Base-by-base conservation (phyloP, 805 yeast genomes). In the Cyberlindnera bimundalis region DNA sequence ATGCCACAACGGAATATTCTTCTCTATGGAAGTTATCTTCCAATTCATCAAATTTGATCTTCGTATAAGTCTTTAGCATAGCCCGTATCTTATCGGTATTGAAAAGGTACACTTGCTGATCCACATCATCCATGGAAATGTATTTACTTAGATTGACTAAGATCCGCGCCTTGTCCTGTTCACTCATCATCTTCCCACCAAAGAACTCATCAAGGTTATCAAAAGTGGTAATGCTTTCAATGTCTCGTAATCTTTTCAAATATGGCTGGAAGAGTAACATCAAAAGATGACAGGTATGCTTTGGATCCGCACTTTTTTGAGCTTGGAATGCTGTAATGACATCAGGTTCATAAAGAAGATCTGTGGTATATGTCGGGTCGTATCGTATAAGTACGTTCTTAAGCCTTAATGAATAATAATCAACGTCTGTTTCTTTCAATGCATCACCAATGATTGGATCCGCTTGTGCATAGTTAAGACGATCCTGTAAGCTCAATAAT, bases 111-210 rank as follows among this genome's bases (percentile, higher is more conserved):
- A 34, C n/a, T 16, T 42, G 45, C 2, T 17, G 21, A 37, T 56
- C 59, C 20, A 42, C 52, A 27, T 56, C 40, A 33, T 57, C 59
- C 48, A 55, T 48, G 6, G 26, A 14, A 6, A 50, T 37, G 16
- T 37, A 55, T 29, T 43, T 51, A 17, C 35, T 18, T 15, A 55
- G 6, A 17, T 53, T 53, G 18, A 40, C 39, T 32, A 57, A 14
- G 6, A 55, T 48, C 16, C 32, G 42, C 16, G 60, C 57, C 37
- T 47, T 53, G 19, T 54, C 59, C 37, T 53, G 58, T 3, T 53
- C 50, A 3, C 55, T 43, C 16, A 50, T 39, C 30, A 40, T 34
- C 18, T n/a, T 17, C 13, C 30, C 46, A 1, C 34, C 40, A 15
- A 53, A 53, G 35, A 55, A 37, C 12, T 18, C 30, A 14, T 49